Conservation (phyloP, 108 stramenopile species). For the Stephanodiscus minutulus region DNA sequence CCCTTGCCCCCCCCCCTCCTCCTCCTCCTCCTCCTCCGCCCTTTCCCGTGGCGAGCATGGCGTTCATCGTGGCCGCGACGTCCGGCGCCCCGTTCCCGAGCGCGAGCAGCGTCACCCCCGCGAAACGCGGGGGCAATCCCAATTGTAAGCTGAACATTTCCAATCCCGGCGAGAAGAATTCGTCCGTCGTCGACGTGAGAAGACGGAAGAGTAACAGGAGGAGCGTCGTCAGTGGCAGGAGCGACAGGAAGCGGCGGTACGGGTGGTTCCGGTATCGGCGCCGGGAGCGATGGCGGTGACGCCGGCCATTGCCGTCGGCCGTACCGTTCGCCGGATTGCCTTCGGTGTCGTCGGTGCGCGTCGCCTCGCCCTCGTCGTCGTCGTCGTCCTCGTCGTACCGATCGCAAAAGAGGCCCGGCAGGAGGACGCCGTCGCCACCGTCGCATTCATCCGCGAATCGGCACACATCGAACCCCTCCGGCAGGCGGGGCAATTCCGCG, state of each 20-base stretch:
- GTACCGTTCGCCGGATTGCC: too few relatives aligned
- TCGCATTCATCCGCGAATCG: too few relatives aligned
- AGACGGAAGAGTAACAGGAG: conserved; percentile 79
- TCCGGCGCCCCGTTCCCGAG: conserved; percentile 99
- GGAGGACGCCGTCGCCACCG: conserved; percentile 8
- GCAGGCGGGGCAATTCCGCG: too few relatives aligned
- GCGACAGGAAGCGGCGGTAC: not conserved
- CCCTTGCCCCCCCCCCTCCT: conserved; percentile 82
- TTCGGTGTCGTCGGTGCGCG: too few relatives aligned
- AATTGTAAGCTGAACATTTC: conserved; percentile 87
- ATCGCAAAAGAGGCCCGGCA: conserved; percentile 1
- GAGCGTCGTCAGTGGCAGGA: conserved; percentile 8
- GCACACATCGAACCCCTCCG: too few relatives aligned
- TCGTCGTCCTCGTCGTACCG: conserved; percentile 40
- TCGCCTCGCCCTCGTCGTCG: not conserved
- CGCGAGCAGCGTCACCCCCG: conserved; percentile 97
- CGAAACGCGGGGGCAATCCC: conserved; percentile 93
- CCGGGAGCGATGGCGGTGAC: not conserved
- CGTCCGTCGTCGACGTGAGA: conserved; percentile 94
- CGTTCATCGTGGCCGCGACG: conserved; percentile 90
- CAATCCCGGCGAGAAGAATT: conserved; percentile 94
- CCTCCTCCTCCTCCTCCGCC: conserved; percentile 41
- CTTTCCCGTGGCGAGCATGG: conserved; percentile 48
- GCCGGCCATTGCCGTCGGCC: too few relatives aligned
- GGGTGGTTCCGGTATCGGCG: not conserved